phyloP scores from a whole-genome alignment of 805 yeast species.

The Schizosaccharomyces octosporus region DNA sequence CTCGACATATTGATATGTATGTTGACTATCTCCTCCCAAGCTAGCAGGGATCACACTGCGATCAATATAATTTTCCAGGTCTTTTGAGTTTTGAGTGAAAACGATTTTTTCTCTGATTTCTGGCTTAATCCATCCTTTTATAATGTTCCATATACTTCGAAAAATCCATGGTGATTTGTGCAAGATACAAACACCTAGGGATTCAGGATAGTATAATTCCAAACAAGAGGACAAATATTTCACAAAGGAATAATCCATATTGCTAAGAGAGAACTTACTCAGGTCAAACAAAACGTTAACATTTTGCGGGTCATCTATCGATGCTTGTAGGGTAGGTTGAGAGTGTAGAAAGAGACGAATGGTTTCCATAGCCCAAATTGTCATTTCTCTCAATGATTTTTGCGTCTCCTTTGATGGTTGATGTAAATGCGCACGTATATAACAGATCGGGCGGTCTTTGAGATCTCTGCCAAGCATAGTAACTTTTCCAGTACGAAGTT shows the following conservation, averaged over 20 bases:
- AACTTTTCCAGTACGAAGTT: conserved; percentile 45
- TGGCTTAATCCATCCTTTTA: conserved; percentile 87
- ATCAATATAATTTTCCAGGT: conserved; percentile 39
- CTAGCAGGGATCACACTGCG: conserved; percentile 35
- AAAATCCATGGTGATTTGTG: conserved; percentile 96
- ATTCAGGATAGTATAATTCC: conserved; percentile 93
- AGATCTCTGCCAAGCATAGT: conserved; percentile 51
- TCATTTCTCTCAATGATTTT: conserved; percentile 50
- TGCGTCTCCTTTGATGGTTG: conserved; percentile 39
- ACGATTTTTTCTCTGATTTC: conserved; percentile 79
- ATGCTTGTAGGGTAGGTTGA: conserved; percentile 10
- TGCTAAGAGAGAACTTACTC: conserved; percentile 59
- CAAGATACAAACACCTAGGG: conserved; percentile 57
- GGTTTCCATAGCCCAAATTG: conserved; percentile 54
- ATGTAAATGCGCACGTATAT: conserved; percentile 60
- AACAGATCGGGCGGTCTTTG: conserved; percentile 52
- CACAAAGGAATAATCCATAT: conserved; percentile 82
- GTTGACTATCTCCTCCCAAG: conserved; percentile 49
- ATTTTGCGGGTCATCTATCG: conserved; percentile 30
- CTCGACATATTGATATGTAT: conserved; percentile 30
- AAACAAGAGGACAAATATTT: conserved; percentile 71
- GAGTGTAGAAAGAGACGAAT: conserved; percentile 52
- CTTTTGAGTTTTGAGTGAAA: conserved; percentile 50
- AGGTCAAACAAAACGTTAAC: conserved; percentile 72
- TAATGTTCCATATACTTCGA: conserved; percentile 77